Evolutionary conservation across 2,329 filamentous ascomycete genomes (phyloP).

Genomic region (Verticillium zaregamsianum): DNA sequence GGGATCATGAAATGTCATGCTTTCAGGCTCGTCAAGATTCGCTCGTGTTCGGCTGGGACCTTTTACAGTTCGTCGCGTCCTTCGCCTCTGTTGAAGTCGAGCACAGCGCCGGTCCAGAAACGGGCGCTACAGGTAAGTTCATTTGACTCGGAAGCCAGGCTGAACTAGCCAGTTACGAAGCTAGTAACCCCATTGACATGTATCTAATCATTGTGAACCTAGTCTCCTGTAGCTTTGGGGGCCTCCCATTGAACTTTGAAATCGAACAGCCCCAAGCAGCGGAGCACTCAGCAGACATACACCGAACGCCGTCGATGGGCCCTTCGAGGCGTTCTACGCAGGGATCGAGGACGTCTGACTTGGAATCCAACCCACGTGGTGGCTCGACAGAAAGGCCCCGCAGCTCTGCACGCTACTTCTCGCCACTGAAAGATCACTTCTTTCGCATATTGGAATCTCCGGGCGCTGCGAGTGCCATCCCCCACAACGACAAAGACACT

Average conservation of each 20-base stretch:
- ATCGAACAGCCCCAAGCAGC: neutral
- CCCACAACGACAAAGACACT: neutral
- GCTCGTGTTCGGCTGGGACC: neutral
- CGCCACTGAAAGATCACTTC: neutral
- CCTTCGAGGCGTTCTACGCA: too few relatives aligned
- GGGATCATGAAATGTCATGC: neutral
- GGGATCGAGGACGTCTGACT: neutral
- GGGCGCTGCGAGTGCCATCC: neutral
- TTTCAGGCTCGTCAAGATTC: neutral
- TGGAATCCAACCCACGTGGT: neutral
- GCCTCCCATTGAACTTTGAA: neutral
- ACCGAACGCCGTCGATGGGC: too few relatives aligned
- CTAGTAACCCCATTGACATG: too few relatives aligned
- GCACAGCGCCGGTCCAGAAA: neutral
- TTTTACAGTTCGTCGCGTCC: neutral
- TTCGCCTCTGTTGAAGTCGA: neutral
- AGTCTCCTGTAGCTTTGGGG: neutral
- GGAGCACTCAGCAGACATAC: neutral
- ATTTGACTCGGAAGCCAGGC: too few relatives aligned
- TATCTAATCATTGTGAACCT: neutral
- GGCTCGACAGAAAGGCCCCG: neutral
- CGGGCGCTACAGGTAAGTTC: neutral
- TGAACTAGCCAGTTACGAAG: neutral
- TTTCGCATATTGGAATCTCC: neutral
- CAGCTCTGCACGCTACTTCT: neutral